These are phyloP conservation scores for Pseudogymnoascus verrucosus DNA, from an alignment of 2,329 filamentous ascomycete genomes.

Conservation along the genomic window DNA sequence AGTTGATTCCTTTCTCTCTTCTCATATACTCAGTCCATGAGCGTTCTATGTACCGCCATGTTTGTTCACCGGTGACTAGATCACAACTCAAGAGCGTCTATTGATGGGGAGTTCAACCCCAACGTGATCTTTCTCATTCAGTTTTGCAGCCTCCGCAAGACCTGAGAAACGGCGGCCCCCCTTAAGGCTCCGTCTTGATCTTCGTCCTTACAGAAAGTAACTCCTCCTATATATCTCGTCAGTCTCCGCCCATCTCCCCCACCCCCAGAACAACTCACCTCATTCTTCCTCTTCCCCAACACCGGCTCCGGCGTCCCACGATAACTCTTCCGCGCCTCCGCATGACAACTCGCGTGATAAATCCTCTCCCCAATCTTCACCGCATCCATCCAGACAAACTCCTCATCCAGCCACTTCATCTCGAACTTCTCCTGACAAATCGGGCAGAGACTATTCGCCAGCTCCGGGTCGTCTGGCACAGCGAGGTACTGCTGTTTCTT, in stretches of 20 bases:
- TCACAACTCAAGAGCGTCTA: background rate
- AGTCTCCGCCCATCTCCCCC: background rate
- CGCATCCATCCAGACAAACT: constrained; percentile 95
- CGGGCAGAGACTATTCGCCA: constrained; percentile 72
- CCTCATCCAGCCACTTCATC: constrained; percentile 84
- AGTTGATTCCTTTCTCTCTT: background rate
- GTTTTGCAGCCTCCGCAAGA: background rate
- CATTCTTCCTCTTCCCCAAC: constrained; percentile 68
- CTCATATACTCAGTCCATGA: no score
- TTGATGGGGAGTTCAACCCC: background rate
- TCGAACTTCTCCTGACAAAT: constrained; percentile 96
- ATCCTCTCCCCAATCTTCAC: constrained; percentile 68
- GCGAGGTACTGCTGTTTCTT: constrained; percentile 63
- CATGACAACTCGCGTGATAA: constrained; percentile 85
- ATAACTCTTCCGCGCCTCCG: constrained; percentile 59
- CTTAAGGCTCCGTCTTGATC: constrained; percentile 23
- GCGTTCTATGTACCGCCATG: no score
- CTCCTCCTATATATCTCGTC: constrained; percentile 22
- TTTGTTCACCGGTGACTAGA: background rate
- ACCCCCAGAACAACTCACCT: constrained; percentile 37
- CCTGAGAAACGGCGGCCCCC: background rate
- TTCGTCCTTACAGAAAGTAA: constrained; percentile 22
- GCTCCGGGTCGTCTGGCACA: constrained; percentile 69
- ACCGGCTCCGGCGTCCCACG: constrained; percentile 59
- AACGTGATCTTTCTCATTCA: background rate